These are phyloP conservation scores for Talaromyces rugulosus DNA, from an alignment of 2,329 filamentous ascomycete genomes.

Conservation along the genomic window DNA sequence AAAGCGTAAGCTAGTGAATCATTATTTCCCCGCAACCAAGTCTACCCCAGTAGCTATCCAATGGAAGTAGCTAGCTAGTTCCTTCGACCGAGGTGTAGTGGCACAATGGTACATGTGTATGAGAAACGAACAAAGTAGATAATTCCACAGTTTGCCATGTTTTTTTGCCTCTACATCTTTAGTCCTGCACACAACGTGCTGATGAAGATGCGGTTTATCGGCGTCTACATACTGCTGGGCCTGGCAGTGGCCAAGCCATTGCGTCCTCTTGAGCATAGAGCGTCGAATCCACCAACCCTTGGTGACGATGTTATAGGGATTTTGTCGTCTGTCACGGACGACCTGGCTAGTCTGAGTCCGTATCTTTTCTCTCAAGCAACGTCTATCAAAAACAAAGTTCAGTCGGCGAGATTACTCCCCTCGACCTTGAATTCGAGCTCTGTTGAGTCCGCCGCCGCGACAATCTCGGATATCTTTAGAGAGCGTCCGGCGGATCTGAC, in stretches of 20 bases:
- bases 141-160: not conserved
- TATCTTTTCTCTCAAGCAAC: not conserved
- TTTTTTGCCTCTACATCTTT: not conserved
- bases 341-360: not conserved
- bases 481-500: not conserved
- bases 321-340: not conserved
- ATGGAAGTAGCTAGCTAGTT: not conserved
- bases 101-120: not conserved
- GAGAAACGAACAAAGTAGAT: not conserved
- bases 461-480: not conserved
- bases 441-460: not conserved
- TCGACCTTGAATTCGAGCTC: not conserved
- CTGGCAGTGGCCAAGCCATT: not conserved
- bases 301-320: not conserved
- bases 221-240: not conserved
- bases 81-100: not conserved
- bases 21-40: too few relatives aligned
- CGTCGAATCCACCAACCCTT: not conserved
- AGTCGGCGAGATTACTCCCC: not conserved
- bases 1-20: too few relatives aligned
- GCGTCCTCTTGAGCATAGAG: not conserved
- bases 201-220: not conserved
- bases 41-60: not conserved
- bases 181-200: not conserved
- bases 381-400: not conserved